Base-by-base conservation (phyloP, 2,329 filamentous ascomycete genomes). In the Didymosphaeria variabile region DNA sequence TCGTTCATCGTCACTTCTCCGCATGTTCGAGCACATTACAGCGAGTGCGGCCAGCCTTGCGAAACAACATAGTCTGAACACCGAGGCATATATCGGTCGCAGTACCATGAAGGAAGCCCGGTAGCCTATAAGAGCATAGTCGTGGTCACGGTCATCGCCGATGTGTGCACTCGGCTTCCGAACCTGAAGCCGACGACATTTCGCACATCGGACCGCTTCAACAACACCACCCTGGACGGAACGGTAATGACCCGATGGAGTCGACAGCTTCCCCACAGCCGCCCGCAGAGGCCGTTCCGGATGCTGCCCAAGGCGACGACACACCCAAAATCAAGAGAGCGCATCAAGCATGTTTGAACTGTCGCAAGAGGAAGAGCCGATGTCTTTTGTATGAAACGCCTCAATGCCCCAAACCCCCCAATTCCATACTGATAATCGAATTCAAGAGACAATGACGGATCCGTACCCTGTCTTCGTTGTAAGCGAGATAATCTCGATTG, bases 401-500 rank as follows among this genome's bases (percentile, higher is more conserved):
- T 47, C 12, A 32, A 54, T 56, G 36, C 51, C 51, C 32, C n/a
- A 49, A 19, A 54, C 17, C 50, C 50, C 38, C 7, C 42, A n/a
- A 36, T 21, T 45, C n/a, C 13, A 49, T 57, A 46, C 52, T 55
- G 57, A 64, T 52, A 29, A 52, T 17, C 15, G 9, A 32, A 26
- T 21, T 32, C 0, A 58, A 79, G 76, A 78, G 84, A 80, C 77
- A 84, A 74, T 74, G 79, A 77, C 74, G 83, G 71, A 74, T 82
- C 72, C 70, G 83, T 79, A 31, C 86, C 86, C 29, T 88, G 86
- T 66, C 81, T 85, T 55, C 79, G 86, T 57, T 88, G 86, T 74
- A 82, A 85, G 63, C 82, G 83, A 66, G 85, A 87, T 64, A 80
- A 82, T 59, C 84, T 85, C 55, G 85, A 88, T 62, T 88, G 86